Evolutionary conservation across 75 land plant species (phyloP).

Genomic region (Sequoia sempervirens): DNA sequence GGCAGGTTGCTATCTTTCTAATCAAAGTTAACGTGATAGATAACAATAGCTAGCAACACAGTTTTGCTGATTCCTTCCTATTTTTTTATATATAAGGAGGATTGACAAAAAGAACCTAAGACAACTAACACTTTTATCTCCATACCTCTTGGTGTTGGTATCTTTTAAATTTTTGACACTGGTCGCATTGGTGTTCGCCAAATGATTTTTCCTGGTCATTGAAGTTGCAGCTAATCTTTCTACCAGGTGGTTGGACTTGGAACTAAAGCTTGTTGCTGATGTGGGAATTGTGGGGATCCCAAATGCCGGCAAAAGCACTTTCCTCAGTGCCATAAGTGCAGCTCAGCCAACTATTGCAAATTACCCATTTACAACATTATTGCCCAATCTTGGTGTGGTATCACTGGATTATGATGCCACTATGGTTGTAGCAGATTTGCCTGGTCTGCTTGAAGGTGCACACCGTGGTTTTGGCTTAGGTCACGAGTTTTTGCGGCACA

Average conservation of each 20-base stretch:
- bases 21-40: neutral
- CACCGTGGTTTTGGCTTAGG: slow-evolving; percentile 91
- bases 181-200: neutral
- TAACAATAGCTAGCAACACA: neutral
- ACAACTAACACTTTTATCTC: neutral
- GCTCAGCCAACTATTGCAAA: slow-evolving; percentile 87
- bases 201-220: neutral
- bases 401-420: slow-evolving; percentile 79
- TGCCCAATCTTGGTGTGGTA: slow-evolving; percentile 95
- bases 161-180: neutral
- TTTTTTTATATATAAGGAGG: neutral
- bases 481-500: slow-evolving; percentile 93
- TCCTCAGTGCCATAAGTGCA: slow-evolving; percentile 88
- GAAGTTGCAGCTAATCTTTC: slow-evolving; percentile 7
- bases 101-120: neutral
- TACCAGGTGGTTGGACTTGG: slow-evolving; percentile 93
- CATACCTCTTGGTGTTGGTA: neutral
- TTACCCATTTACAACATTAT: slow-evolving; percentile 92
- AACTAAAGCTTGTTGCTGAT: slow-evolving; percentile 97
- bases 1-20: neutral
- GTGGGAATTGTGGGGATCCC: slow-evolving; percentile 98
- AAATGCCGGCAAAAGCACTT: slow-evolving; percentile 98
- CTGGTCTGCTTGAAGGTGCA: slow-evolving; percentile 97
- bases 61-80: neutral
- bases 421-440: slow-evolving; percentile 96